Evolutionary conservation across 805 yeast species (phyloP), one percentile per base, ranked within the genome.

Genomic region (Kluyveromyces wickerhamii): DNA sequence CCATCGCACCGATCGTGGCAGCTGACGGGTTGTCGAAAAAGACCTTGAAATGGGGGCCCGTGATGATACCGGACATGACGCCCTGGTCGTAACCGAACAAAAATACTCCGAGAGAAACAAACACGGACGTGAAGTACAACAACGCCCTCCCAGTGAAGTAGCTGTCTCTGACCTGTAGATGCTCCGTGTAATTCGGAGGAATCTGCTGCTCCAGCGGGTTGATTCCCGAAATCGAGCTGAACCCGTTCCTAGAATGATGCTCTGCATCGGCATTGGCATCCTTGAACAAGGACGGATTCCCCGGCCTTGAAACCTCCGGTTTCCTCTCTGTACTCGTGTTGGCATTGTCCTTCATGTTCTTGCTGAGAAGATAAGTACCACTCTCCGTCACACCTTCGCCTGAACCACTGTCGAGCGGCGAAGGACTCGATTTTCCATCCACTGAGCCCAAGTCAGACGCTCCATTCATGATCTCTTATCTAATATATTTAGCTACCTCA

Each of bases 31-130:
- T 51, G 44, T 77, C 52, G 59, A 84, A 87, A 57, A 79, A 84
- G 14, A 63, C 63, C 41, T 71, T 71, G 59, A 87, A 87, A 37
- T 79, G 70, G 7, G 67, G 69, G 32, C 82, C 86, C 2, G 92
- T 81, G 35, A 88, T 63, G 29, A 88, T 75, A 2, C 95, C 94
- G 30, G 87, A 77, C 74, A 88, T 84, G 32, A 86, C 94, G 38
- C 96, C 96, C 59, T 87, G 87, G 52, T 79, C 88, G 54, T 79
- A 82, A 3, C 92, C 92, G 47, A 82, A 82, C 16, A 82, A 63
- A 35, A 82, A 77, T 21, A 79, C 75, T 19, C 75, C 65, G 38
- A 54, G 37, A 36, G 55, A 57, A 23, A 61, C 66, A 39, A 61
- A 61, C n/a, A 58, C 52, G 15, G 64, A 59, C n/a, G 63, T 60